phyloP scores from a whole-genome alignment of 192 early-diverging fungal species.

The Coemansia sp. region DNA sequence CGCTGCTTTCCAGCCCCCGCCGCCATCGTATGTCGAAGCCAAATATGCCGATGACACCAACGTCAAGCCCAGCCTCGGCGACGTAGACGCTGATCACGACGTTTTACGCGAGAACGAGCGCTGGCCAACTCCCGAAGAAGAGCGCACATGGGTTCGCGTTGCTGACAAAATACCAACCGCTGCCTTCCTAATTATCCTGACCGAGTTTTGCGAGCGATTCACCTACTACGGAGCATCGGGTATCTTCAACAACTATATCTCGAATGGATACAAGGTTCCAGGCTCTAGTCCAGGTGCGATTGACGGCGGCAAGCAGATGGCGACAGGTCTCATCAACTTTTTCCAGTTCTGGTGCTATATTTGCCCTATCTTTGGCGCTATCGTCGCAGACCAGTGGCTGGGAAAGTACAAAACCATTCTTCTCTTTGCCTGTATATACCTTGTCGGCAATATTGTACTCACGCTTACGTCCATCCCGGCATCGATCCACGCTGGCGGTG shows the following conservation, averaged over 20 bases:
- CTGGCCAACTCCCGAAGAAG: constrained; percentile 58
- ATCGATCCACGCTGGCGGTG: constrained; percentile 55
- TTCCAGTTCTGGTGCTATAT: constrained; percentile 62
- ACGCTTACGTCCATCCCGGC: constrained; percentile 63
- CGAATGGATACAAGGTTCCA: constrained; percentile 45
- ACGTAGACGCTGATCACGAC: constrained; percentile 8
- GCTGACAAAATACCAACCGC: constrained; percentile 58
- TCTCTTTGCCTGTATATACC: constrained; percentile 62
- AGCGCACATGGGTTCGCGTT: constrained; percentile 54
- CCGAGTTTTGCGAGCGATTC: constrained; percentile 64
- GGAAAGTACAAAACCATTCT: constrained; percentile 77
- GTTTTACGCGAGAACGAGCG: constrained; percentile 24
- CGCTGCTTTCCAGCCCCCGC: constrained; percentile 10
- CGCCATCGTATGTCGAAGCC: background rate
- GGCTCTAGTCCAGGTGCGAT: constrained; percentile 49
- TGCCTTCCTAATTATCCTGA: constrained; percentile 57
- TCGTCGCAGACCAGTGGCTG: constrained; percentile 69
- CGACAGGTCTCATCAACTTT: constrained; percentile 57
- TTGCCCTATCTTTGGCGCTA: constrained; percentile 62
- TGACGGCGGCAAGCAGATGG: constrained; percentile 50
- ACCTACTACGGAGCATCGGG: constrained; percentile 62
- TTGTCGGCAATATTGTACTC: constrained; percentile 64
- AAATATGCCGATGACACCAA: background rate
- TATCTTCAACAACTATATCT: constrained; percentile 63
- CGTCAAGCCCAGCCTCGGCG: background rate